phyloP scores from a whole-genome alignment of 2,329 filamentous ascomycete genomes.

The Plectosphaerella plurivora region DNA sequence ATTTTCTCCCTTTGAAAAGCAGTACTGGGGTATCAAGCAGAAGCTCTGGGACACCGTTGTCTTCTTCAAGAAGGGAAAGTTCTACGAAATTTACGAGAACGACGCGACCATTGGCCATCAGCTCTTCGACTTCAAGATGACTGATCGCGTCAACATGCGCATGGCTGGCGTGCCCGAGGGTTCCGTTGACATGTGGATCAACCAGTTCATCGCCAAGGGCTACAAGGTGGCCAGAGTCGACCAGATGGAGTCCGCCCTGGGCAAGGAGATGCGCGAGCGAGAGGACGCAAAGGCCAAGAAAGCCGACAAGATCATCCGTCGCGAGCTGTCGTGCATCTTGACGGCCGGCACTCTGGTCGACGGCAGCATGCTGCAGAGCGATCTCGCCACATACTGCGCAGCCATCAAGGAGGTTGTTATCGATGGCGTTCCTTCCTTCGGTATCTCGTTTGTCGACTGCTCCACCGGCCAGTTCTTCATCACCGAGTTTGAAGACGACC shows the following conservation, averaged over 20 bases:
- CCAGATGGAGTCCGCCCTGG: conserved; percentile 91
- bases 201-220: conserved; percentile 96
- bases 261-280: conserved; percentile 97
- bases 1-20: conserved; percentile 93
- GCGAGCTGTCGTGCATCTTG: conserved; percentile 85
- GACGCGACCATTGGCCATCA: conserved; percentile 96
- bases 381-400: conserved; percentile 95
- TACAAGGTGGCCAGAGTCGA: conserved; percentile 97
- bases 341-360: conserved; percentile 93
- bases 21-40: conserved; percentile 99
- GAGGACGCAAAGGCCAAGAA: conserved; percentile 54
- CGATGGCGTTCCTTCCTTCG: conserved; percentile 77
- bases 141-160: conserved; percentile 97
- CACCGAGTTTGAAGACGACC: conserved; percentile 88
- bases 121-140: conserved; percentile 95
- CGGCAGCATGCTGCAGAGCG: conserved; percentile 93
- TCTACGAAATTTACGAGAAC: conserved; percentile 97
- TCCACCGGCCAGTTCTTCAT: conserved; percentile 93
- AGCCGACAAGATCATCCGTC: conserved; percentile 86
- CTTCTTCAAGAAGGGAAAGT: conserved; percentile 99
- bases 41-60: conserved; percentile 97
- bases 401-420: conserved; percentile 81
- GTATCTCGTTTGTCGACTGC: conserved; percentile 90
- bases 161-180: conserved; percentile 98
- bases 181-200: conserved; percentile 94